phyloP scores from a whole-genome alignment of 164 flowering plant genomes.

The Magnolia officinalis region DNA sequence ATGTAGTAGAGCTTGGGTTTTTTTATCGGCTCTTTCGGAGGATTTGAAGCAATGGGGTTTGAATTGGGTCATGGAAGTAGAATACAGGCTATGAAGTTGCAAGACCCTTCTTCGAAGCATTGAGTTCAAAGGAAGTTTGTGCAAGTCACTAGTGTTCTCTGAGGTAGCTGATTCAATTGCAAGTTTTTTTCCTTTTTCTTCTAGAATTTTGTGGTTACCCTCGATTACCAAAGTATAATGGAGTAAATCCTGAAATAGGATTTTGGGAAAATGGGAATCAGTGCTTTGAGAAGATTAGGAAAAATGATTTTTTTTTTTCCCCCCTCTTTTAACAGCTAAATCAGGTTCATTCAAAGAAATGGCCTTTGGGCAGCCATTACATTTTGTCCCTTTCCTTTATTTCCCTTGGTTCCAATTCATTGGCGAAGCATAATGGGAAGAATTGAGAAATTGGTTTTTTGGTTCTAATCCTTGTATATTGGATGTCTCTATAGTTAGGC shows the following conservation, averaged over 20 bases:
- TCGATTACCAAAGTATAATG: neutral
- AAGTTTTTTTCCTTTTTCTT: neutral
- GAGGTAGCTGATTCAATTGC: constrained; percentile 25
- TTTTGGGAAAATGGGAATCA: neutral
- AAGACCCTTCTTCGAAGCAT: constrained; percentile 29
- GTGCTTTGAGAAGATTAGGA: neutral
- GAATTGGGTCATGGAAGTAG: constrained; percentile 14
- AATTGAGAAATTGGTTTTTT: neutral
- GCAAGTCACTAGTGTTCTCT: no score
- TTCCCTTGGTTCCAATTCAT: neutral
- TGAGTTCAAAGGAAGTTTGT: constrained; percentile 28
- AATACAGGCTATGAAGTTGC: constrained; percentile 30
- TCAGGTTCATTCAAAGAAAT: neutral
- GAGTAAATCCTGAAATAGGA: neutral
- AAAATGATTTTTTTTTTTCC: neutral
- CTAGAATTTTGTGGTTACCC: neutral
- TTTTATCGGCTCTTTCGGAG: constrained; percentile 22
- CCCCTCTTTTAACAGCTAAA: neutral
- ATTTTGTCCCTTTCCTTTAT: neutral
- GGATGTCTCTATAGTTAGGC: no score
- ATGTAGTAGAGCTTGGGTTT: neutral
- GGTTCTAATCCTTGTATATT: neutral
- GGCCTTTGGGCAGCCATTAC: neutral
- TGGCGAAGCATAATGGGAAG: neutral
- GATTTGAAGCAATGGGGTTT: constrained; percentile 20